Evolutionary conservation across 371 early-diverging fungal species (phyloP), one percentile per base, ranked within the genome.

Genomic region (Conidiobolus coronatus): DNA sequence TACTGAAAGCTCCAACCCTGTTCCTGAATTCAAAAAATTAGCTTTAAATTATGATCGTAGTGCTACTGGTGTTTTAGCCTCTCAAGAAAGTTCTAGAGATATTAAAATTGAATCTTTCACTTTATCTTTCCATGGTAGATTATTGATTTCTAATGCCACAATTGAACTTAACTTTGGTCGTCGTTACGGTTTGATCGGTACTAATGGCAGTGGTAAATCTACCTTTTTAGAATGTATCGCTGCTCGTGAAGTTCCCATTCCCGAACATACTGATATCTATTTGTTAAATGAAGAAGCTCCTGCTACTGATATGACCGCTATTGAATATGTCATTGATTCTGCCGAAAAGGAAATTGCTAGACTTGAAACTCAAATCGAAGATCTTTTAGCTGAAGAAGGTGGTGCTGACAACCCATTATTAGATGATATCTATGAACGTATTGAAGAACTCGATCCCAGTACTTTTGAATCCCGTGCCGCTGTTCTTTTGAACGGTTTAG

Each of bases 171-270:
- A 93, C 75, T 90, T 81, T 68, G 95, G 94, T 55, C 80, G 94
- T 62, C 77, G 98, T 51, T 94, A 86, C 60, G 97, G 93, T 61
- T 75, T 99, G 40, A 69, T 96, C 40, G 99, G 99, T 48, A 72
- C 79, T 40, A 98, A 97, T 70, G 99, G 99, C 40, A 80, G 81
- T 48, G 99, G 99, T 53, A 99, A 99, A 66, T 86, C 91, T 15
- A 98, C 98, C 39, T 89, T 99, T 60, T 68, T 99, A 44, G 73
- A 77, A 51, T 84, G 86, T 37, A 72, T 98, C 55, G 90, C 89
- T 46, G 80, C 79, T 43, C 77, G 94, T 59, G 95, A 94, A 55
- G 85, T 88, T 48, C 86, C 86, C 43, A 89, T 98, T 55, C 98
- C 97, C 35, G 79, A 75, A 12, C 95, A 93, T 54, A 89, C 95